These are phyloP conservation scores for Fusarium decemcellulare DNA, from an alignment of 2,329 filamentous ascomycete species.

Conservation along the genomic window DNA sequence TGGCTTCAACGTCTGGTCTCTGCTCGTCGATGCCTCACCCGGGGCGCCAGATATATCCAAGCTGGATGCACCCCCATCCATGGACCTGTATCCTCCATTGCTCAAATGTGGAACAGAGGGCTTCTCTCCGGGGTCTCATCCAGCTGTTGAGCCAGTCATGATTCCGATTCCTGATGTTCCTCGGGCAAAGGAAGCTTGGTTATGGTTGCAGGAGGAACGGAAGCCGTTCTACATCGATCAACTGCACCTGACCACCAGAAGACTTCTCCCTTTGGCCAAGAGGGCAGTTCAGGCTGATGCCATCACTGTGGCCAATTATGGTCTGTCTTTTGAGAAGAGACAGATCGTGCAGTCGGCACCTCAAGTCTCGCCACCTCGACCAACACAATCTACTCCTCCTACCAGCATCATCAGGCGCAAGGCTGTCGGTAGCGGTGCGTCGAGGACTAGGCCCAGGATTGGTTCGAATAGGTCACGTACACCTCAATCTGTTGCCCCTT, in stretches of 20 bases:
- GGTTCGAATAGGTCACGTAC: no score
- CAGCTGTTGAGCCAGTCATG: background rate
- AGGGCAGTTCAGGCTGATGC: no score
- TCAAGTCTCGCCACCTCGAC: no score
- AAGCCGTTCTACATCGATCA: constrained; percentile 33
- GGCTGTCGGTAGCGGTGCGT: no score
- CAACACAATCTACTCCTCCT: no score
- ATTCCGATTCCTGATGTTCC: constrained; percentile 1
- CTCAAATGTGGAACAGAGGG: background rate
- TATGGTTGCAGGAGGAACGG: constrained; percentile 15
- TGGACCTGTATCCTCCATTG: background rate
- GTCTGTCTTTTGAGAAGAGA: no score
- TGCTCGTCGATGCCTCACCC: background rate
- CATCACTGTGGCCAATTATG: no score
- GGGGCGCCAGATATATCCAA: background rate
- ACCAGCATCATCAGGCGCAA: no score
- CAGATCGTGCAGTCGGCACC: no score
- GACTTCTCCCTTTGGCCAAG: no score
- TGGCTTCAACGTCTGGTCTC: constrained; percentile 21
- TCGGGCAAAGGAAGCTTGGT: constrained; percentile 15
- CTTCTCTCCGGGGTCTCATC: background rate
- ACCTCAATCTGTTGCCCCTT: no score
- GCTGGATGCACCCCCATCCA: background rate
- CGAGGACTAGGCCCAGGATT: no score
- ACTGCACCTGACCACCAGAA: constrained; percentile 10